Percentiles rank a stretch among this genome's conserved stretches.
phyloP scores from a whole-genome alignment of 495 filamentous ascomycete genomes.

The Trichoderma orchidacearum region DNA sequence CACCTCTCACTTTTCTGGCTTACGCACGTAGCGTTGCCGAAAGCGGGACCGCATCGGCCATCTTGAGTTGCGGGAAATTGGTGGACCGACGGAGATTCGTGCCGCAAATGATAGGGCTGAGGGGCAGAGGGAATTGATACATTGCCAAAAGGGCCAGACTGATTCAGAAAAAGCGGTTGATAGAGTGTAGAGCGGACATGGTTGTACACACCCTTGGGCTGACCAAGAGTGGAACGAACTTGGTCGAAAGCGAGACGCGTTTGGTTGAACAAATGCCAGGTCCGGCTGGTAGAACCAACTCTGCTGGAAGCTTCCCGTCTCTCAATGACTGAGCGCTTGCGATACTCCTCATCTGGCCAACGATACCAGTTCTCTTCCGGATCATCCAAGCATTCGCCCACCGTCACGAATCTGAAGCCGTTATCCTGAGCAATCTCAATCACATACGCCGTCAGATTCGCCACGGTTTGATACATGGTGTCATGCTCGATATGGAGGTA shows the following conservation, averaged over 20 bases:
- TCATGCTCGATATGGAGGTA: conserved; percentile 69
- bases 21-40: neutral
- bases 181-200: neutral
- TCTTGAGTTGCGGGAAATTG: neutral
- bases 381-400: conserved; percentile 64
- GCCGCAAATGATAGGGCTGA: no score
- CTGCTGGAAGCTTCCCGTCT: no score
- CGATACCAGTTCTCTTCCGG: conserved; percentile 61
- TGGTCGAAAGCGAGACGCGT: neutral
- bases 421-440: conserved; percentile 39
- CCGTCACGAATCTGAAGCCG: conserved; percentile 55
- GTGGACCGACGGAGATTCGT: no score
- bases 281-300: neutral
- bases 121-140: neutral
- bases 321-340: neutral
- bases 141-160: neutral
- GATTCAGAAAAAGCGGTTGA: neutral
- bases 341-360: neutral
- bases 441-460: conserved; percentile 66
- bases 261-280: neutral
- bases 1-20: neutral
- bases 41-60: neutral
- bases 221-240: neutral
- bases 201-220: neutral
- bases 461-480: conserved; percentile 61